Conservation (phyloP, 805 yeast species). For the Nematodospora valgi region DNA sequence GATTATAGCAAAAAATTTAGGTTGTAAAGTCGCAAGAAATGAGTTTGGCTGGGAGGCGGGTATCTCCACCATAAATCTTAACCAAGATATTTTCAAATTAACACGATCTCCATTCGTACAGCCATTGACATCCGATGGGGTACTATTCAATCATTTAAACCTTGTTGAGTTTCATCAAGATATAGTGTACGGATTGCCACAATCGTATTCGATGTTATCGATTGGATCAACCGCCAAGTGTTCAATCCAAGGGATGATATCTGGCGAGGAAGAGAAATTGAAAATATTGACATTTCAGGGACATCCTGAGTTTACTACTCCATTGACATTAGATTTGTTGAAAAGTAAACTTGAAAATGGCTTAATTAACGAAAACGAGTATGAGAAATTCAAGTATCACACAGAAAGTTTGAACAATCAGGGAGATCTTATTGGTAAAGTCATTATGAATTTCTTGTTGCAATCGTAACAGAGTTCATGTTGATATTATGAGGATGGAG, state of each 20-base stretch:
- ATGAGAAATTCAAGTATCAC: constrained; percentile 24
- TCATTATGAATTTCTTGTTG: constrained; percentile 27
- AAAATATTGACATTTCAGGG: constrained; percentile 75
- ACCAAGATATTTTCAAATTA: constrained; percentile 31
- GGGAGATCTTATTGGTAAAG: constrained; percentile 35
- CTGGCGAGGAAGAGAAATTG: constrained; percentile 35
- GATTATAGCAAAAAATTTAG: constrained; percentile 63
- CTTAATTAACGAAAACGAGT: constrained; percentile 21
- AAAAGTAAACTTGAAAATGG: constrained; percentile 15
- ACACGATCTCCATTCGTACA: constrained; percentile 20
- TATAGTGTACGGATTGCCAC: constrained; percentile 35
- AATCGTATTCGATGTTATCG: constrained; percentile 29
- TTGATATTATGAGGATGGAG: background rate
- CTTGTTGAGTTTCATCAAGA: constrained; percentile 38
- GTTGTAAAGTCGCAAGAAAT: constrained; percentile 55
- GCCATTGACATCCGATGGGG: constrained; percentile 34
- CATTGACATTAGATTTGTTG: constrained; percentile 24
- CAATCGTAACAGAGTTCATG: too few species aligned
- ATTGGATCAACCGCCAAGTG: constrained; percentile 59
- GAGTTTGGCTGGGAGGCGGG: constrained; percentile 76
- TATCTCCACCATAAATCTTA: constrained; percentile 45
- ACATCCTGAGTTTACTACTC: constrained; percentile 74
- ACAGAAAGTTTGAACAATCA: constrained; percentile 35
- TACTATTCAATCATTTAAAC: constrained; percentile 35
- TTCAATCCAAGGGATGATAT: constrained; percentile 60